These are phyloP conservation scores for Cardamine occulta DNA, from an alignment of 345 rosid genomes.

Conservation along the genomic window DNA sequence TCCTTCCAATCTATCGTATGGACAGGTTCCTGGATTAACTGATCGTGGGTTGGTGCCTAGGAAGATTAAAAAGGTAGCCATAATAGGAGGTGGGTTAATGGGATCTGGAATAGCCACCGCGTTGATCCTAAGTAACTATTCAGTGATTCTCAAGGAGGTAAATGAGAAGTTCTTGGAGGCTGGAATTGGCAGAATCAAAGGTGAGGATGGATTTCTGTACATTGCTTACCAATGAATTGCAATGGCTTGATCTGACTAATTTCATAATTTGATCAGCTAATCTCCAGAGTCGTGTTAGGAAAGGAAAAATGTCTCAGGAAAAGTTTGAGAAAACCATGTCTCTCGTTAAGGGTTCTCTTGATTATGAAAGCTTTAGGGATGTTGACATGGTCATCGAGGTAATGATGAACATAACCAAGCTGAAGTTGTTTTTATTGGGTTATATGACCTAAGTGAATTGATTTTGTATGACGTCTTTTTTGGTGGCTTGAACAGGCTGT, in stretches of 20 bases:
- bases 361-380: slow-evolving; percentile 83
- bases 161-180: slow-evolving; percentile 85
- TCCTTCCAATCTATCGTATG: slow-evolving; percentile 23
- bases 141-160: slow-evolving; percentile 88
- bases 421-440: slow-evolving; percentile 19
- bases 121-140: slow-evolving; percentile 75
- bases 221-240: slow-evolving; percentile 28
- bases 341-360: slow-evolving; percentile 76
- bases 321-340: slow-evolving; percentile 81
- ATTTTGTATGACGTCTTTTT: slow-evolving; percentile 30
- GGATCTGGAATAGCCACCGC: slow-evolving; percentile 99
- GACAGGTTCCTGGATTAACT: slow-evolving; percentile 88
- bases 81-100: slow-evolving; percentile 97
- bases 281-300: slow-evolving; percentile 87
- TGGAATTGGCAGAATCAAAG: slow-evolving; percentile 85
- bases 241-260: slow-evolving; percentile 30
- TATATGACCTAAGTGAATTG: slow-evolving; percentile 19
- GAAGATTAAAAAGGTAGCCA: slow-evolving; percentile 74
- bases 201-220: slow-evolving; percentile 44
- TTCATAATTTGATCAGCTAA: slow-evolving; percentile 60
- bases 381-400: slow-evolving; percentile 99
- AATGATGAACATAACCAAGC: slow-evolving; percentile 25
- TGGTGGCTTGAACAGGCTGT: slow-evolving; percentile 79
- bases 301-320: slow-evolving; percentile 76
- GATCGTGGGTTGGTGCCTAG: slow-evolving; percentile 78